phyloP scores from a whole-genome alignment of 2,329 filamentous ascomycete genomes.

The Xylaria sp. region DNA sequence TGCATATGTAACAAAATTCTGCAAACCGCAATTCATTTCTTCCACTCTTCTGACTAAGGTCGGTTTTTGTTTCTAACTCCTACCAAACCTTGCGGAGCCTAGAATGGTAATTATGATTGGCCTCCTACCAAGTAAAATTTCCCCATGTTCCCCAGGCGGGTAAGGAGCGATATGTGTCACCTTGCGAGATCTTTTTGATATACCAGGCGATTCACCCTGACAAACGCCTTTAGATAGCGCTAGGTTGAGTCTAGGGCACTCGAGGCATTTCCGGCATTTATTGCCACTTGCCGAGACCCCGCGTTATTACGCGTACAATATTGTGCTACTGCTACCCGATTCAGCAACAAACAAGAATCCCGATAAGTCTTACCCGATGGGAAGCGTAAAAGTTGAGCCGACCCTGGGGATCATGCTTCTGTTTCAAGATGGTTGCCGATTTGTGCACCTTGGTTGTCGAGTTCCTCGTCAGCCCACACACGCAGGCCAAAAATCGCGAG shows the following conservation, averaged over 20 bases:
- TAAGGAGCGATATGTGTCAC: not conserved
- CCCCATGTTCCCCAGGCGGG: too few relatives aligned
- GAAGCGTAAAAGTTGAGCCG: not conserved
- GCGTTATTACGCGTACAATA: not conserved
- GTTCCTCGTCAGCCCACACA: slow-evolving; percentile 31
- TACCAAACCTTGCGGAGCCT: not conserved
- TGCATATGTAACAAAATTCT: not conserved
- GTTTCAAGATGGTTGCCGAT: slow-evolving; percentile 35
- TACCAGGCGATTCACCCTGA: not conserved
- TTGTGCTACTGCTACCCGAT: not conserved
- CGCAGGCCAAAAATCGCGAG: slow-evolving; percentile 40
- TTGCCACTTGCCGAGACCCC: not conserved
- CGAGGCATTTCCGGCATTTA: not conserved
- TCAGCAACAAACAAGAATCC: not conserved
- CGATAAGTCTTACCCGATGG: not conserved
- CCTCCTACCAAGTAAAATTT: too few relatives aligned
- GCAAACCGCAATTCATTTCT: not conserved
- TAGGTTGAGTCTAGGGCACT: not conserved
- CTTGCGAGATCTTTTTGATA: not conserved
- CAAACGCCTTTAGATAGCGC: not conserved
- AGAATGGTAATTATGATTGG: not conserved
- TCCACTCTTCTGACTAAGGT: not conserved
- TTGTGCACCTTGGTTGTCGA: slow-evolving; percentile 34
- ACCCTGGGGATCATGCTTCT: not conserved
- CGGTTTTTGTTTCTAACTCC: not conserved